A percentile compares a stretch with the other conserved stretches of the same genome.
phyloP scores from a whole-genome alignment of 108 stramenopile species.

The Seminavis robusta region DNA sequence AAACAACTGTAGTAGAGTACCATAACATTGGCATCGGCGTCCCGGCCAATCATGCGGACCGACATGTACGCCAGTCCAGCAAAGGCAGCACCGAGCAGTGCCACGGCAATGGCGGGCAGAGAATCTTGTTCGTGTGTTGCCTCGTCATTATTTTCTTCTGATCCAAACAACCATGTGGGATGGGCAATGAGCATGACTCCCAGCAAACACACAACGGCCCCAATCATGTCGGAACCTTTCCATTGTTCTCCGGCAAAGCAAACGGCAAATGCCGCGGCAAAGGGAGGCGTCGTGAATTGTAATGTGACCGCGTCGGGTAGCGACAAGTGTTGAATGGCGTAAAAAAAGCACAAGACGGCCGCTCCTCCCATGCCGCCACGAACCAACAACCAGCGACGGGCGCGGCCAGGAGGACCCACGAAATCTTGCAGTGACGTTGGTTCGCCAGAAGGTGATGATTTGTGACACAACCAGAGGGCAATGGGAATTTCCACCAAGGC shows the following conservation, averaged over 20 bases:
- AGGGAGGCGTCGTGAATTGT: conserved; percentile 38
- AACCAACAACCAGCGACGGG: conserved; percentile 19
- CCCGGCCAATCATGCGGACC: conserved; percentile 33
- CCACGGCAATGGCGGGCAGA: conserved; percentile 7
- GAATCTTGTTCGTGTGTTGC: neutral
- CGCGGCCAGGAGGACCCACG: conserved; percentile 6
- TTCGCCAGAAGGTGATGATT: too few relatives aligned
- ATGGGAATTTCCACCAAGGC: conserved; percentile 26
- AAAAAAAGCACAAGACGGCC: conserved; percentile 33
- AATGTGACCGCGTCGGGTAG: conserved; percentile 37
- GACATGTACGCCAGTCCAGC: conserved; percentile 34
- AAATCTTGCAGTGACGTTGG: neutral
- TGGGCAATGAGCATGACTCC: conserved; percentile 40
- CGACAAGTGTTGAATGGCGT: conserved; percentile 27
- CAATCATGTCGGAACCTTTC: conserved; percentile 24
- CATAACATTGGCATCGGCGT: conserved; percentile 27
- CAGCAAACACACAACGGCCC: conserved; percentile 28
- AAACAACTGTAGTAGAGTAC: conserved; percentile 31
- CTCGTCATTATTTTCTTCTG: neutral
- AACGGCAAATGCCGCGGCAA: conserved; percentile 35
- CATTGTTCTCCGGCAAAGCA: conserved; percentile 31
- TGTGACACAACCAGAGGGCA: neutral
- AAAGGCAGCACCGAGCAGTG: conserved; percentile 31
- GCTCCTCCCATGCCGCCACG: conserved; percentile 20
- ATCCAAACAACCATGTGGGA: conserved; percentile 31